These are phyloP conservation scores for Penicillium occitanis DNA, from an alignment of 2,329 filamentous ascomycete species.

Conservation along the genomic window DNA sequence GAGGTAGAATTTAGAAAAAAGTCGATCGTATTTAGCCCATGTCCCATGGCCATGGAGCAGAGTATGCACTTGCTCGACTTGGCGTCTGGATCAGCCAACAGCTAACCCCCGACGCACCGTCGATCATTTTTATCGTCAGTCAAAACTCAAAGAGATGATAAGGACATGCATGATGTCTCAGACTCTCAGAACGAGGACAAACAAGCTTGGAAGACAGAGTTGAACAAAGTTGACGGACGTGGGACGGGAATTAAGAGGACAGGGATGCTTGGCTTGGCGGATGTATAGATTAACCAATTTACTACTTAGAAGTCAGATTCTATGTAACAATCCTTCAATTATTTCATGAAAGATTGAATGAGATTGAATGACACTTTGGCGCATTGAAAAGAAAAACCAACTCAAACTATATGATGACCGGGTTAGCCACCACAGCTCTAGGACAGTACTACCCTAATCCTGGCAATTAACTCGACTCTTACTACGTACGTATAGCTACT, in stretches of 20 bases:
- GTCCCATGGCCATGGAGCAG: background rate
- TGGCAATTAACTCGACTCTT: background rate
- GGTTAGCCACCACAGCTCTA: background rate
- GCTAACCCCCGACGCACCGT: background rate
- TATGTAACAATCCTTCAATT: too few relatives aligned
- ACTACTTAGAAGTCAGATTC: too few relatives aligned
- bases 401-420: too few relatives aligned
- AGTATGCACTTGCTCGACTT: background rate
- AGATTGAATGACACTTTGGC: background rate
- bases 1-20: background rate
- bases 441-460: background rate
- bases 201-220: background rate
- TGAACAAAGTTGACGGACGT: background rate
- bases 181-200: background rate
- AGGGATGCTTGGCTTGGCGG: background rate
- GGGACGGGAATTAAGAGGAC: background rate
- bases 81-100: background rate
- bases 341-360: background rate
- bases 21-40: background rate
- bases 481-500: background rate
- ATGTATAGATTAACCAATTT: background rate
- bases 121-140: background rate
- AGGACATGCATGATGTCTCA: slow-evolving; percentile 1
- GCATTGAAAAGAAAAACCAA: background rate
- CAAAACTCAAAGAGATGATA: background rate